Evolutionary conservation across 768 basidiomycete genomes (phyloP).

Genomic region (Amanita exitialis): DNA sequence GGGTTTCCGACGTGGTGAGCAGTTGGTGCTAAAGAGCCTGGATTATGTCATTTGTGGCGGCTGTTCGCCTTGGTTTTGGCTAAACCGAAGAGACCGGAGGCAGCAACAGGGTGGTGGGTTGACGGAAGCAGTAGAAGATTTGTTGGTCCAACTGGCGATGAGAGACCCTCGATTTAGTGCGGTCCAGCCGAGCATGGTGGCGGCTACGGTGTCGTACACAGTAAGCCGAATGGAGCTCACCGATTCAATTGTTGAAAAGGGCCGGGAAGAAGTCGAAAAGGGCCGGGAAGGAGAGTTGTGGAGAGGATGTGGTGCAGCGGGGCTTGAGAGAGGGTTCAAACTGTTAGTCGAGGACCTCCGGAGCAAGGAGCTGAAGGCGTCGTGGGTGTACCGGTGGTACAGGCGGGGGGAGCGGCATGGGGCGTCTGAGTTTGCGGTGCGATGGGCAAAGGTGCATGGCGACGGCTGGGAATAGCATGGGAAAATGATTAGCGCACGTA

Average conservation of each 20-base stretch:
- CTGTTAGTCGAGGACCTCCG: background rate
- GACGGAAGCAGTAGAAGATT: background rate
- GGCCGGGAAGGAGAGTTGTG: background rate
- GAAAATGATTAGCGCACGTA: background rate
- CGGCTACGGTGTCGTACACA: background rate
- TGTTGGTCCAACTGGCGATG: constrained; percentile 1
- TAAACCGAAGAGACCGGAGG: background rate
- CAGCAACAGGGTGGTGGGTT: background rate
- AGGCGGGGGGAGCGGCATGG: background rate
- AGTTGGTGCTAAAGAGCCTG: background rate
- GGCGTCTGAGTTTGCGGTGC: constrained; percentile 1
- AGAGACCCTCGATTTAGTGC: background rate
- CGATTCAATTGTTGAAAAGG: background rate
- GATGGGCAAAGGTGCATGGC: constrained; percentile 1
- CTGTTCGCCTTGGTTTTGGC: constrained; percentile 6
- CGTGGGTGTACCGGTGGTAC: background rate
- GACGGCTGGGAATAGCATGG: background rate
- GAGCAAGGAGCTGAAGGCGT: background rate
- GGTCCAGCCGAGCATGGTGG: background rate
- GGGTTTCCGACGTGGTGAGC: background rate
- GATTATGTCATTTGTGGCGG: background rate
- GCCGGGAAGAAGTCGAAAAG: background rate
- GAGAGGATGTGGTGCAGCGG: background rate
- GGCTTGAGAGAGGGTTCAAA: background rate
- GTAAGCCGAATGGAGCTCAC: background rate